Evolutionary conservation across 2,329 filamentous ascomycete genomes (phyloP).

Genomic region (Colletotrichum falcatum): DNA sequence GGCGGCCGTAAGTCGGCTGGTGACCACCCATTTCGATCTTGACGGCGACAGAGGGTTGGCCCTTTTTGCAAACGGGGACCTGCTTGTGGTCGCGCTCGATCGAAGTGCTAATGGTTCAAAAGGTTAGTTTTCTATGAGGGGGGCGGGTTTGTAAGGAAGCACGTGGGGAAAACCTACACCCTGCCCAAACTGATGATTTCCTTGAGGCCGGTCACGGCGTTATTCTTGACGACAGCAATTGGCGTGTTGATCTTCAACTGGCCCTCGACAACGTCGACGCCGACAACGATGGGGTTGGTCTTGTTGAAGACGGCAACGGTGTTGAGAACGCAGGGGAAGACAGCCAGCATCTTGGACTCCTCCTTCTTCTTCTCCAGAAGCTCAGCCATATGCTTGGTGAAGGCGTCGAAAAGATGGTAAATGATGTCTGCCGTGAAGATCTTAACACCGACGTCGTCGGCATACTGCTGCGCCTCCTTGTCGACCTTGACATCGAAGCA

Average conservation of each 20-base stretch:
- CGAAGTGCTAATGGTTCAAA: slow-evolving; percentile 73
- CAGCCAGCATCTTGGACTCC: slow-evolving; percentile 92
- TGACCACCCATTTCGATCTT: slow-evolving; percentile 95
- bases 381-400: slow-evolving; percentile 93
- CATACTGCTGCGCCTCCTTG: slow-evolving; percentile 92
- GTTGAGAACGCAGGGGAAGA: slow-evolving; percentile 94
- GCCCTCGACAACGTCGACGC: slow-evolving; percentile 95
- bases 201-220: slow-evolving; percentile 81
- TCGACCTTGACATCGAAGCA: slow-evolving; percentile 99
- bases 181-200: slow-evolving; percentile 88
- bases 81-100: slow-evolving; percentile 99
- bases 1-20: slow-evolving; percentile 94
- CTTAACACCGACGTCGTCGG: slow-evolving; percentile 94
- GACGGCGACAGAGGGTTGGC: slow-evolving; percentile 95
- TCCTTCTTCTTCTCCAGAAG: slow-evolving; percentile 94
- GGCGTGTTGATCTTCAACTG: slow-evolving; percentile 89
- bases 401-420: slow-evolving; percentile 97
- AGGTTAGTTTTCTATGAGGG: slow-evolving; percentile 43
- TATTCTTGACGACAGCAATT: slow-evolving; percentile 86
- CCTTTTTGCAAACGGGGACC: slow-evolving; percentile 91
- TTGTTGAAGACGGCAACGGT: slow-evolving; percentile 98
- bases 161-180: slow-evolving; percentile 77
- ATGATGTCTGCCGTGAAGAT: slow-evolving; percentile 99
- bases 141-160: not conserved
- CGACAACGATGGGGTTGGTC: slow-evolving; percentile 92